A percentile compares a stretch with the other conserved stretches of the same genome.
Evolutionary conservation across 2,329 filamentous ascomycete genomes (phyloP).

Genomic region (Cordyceps farinosa): DNA sequence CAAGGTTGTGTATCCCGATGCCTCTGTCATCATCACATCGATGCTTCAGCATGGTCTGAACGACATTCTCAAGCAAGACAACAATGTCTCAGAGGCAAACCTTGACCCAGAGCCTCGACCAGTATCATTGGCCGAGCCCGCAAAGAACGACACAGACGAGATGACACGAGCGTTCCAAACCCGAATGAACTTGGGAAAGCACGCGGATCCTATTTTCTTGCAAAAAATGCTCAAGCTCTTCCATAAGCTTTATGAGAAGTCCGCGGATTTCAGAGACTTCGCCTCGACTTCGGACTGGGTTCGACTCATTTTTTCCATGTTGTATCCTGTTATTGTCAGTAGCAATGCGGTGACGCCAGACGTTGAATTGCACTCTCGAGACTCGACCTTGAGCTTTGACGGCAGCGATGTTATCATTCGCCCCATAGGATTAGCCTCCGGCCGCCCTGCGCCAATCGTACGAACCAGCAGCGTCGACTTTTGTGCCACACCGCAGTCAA

Average conservation of each 20-base stretch:
- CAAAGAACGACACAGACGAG: background rate
- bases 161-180: slow-evolving; percentile 5
- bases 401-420: slow-evolving; percentile 81
- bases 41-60: slow-evolving; percentile 87
- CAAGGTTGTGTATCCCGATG: slow-evolving; percentile 70
- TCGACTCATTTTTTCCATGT: slow-evolving; percentile 69
- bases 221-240: slow-evolving; percentile 77
- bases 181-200: slow-evolving; percentile 16
- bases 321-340: slow-evolving; percentile 87
- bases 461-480: slow-evolving; percentile 61
- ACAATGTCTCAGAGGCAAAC: slow-evolving; percentile 2
- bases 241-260: slow-evolving; percentile 72
- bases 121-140: background rate
- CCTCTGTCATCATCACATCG: slow-evolving; percentile 72
- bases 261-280: slow-evolving; percentile 77
- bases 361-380: slow-evolving; percentile 79
- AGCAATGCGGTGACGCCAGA: slow-evolving; percentile 79
- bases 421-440: slow-evolving; percentile 58
- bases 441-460: slow-evolving; percentile 64
- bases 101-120: background rate
- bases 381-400: slow-evolving; percentile 78
- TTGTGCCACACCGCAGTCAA: slow-evolving; percentile 45
- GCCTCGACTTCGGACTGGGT: slow-evolving; percentile 75
- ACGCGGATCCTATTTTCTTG: slow-evolving; percentile 53
- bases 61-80: slow-evolving; percentile 59